Conservation (phyloP, 306 rosid species). For the Abrus precatorius region DNA sequence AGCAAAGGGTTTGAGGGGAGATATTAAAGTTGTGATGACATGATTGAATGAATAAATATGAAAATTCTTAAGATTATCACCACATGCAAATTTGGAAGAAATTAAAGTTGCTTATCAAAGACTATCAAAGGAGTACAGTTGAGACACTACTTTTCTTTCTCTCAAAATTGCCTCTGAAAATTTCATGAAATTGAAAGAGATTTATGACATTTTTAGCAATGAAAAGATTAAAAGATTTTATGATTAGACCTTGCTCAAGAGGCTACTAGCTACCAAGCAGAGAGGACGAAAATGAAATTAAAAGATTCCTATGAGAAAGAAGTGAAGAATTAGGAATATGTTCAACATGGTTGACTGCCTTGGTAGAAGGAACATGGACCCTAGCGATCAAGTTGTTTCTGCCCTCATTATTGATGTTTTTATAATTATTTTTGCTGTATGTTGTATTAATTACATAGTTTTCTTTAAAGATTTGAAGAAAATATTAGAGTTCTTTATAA, state of each 20-base stretch:
- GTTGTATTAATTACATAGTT: slow-evolving; percentile 63
- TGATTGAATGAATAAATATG: too few species aligned
- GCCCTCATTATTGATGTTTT: slow-evolving; percentile 80
- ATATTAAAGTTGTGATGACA: too few species aligned
- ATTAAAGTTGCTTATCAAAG: slow-evolving; percentile 81
- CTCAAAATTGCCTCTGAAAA: slow-evolving; percentile 80
- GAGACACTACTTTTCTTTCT: slow-evolving; percentile 97
- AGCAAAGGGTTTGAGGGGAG: slow-evolving; percentile 11
- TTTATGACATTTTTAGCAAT: slow-evolving; percentile 70
- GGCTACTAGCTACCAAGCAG: slow-evolving; percentile 81
- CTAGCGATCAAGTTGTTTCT: slow-evolving; percentile 80
- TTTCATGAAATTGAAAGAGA: slow-evolving; percentile 77
- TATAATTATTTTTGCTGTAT: slow-evolving; percentile 70
- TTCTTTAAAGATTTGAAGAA: slow-evolving; percentile 55
- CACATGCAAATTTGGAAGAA: slow-evolving; percentile 79
- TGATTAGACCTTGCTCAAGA: slow-evolving; percentile 95
- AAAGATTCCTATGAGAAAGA: slow-evolving; percentile 75
- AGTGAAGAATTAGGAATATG: slow-evolving; percentile 55
- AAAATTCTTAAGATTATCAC: slow-evolving; percentile 79
- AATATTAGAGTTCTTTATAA: too few species aligned
- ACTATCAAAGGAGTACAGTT: slow-evolving; percentile 90
- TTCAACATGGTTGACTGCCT: slow-evolving; percentile 88
- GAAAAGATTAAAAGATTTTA: slow-evolving; percentile 78
- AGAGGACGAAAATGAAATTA: slow-evolving; percentile 72
- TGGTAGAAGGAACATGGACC: slow-evolving; percentile 75